Evolutionary conservation across 2,329 filamentous ascomycete species (phyloP), one percentile per base, ranked within the genome.

Genomic region (Thelonectria olida): DNA sequence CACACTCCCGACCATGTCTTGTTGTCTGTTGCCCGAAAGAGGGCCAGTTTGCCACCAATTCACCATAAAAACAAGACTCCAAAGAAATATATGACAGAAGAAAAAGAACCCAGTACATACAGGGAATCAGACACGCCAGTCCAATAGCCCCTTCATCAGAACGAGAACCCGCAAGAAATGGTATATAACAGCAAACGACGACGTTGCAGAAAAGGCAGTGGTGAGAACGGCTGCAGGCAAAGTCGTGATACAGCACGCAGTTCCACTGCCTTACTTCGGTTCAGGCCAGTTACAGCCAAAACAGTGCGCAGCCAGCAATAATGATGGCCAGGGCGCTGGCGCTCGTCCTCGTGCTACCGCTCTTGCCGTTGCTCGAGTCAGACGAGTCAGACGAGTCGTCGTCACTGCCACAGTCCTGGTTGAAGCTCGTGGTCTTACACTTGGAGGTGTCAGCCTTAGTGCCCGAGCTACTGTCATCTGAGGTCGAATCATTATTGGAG

Each of bases 341-440:
- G 19, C 75, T 73, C 9, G 73, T 65, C 61, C 73, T 72, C 61
- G 69, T 69, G 56, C 75, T 71, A 12, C 66, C 68, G 54, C 67
- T 78, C 66, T 74, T 76, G 57, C 73, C 73, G 31, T 69, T 71
- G 58, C 61, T 67, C 48, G 80, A 81, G 47, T 71, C 71, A n/a
- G n/a, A n/a, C n/a, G n/a, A n/a, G 20, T 61, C 73, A 13, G 25
- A 38, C 7, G 39, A 23, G 25, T 42, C 55, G 27, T 49, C 52
- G 31, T 49, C 54, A 2, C 50, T 62, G 62, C 69, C 68, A 67
- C 80, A 82, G 58, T 74, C 67, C 67, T 83, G 80, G 57, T 76
- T 74, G 67, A 84, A 84, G 48, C 74, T 74, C 28, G 65, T 74
- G 7, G 73, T 64, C 10, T 74, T 66, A 65, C 81, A 84, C 59